Conservation (phyloP, 176 grass and related monocot species). For the Carex parvula region DNA sequence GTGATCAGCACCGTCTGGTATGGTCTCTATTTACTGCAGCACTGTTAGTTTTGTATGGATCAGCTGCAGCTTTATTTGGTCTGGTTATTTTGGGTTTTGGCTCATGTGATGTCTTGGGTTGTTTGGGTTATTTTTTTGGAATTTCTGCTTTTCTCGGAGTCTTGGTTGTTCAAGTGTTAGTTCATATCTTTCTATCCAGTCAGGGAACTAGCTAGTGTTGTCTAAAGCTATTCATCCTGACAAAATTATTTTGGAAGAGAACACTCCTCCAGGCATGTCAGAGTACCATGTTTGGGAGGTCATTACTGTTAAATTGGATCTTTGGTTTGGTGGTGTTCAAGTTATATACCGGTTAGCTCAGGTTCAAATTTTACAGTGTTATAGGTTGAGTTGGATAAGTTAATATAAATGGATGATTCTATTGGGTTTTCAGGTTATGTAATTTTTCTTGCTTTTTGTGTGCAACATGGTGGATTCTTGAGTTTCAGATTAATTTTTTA, state of each 20-base stretch:
- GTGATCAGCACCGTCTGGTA: background rate
- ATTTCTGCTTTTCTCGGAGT: background rate
- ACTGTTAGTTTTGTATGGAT: background rate
- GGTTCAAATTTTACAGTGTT: background rate
- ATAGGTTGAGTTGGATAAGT: background rate
- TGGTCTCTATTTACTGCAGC: background rate
- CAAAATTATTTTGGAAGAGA: background rate
- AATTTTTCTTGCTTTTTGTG: background rate
- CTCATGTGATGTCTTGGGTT: background rate
- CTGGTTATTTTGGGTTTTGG: background rate
- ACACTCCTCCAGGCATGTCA: background rate
- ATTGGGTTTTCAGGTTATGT: background rate
- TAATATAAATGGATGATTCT: background rate
- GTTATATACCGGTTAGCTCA: background rate
- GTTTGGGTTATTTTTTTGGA: background rate
- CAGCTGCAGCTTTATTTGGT: background rate
- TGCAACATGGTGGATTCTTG: no score
- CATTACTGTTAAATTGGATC: background rate
- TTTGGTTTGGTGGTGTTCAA: background rate
- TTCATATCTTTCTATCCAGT: background rate
- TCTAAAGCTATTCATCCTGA: background rate
- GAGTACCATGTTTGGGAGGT: background rate
- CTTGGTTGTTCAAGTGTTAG: background rate
- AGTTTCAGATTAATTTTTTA: no score
- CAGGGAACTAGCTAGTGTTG: background rate